Conservation (phyloP, 257 asterid species). For the Henckelia pumila region DNA sequence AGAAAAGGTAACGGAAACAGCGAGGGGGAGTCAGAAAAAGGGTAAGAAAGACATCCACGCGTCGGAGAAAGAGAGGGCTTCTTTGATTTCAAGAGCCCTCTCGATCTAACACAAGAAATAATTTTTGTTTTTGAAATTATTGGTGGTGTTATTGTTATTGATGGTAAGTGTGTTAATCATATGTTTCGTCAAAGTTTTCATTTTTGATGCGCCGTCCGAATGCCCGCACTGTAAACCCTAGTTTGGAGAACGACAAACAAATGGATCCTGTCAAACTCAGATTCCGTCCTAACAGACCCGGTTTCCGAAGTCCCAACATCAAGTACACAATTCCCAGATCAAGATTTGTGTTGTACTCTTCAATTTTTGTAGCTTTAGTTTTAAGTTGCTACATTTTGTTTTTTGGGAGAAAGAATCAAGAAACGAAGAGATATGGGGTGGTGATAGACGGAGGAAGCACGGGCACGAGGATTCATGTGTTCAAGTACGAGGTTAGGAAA, state of each 20-base stretch:
- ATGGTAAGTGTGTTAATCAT: conserved; percentile 30
- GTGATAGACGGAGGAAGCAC: conserved; percentile 99
- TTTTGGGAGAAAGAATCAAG: conserved; percentile 33
- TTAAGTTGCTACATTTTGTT: conserved; percentile 51
- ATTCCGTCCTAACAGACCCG: conserved; percentile 56
- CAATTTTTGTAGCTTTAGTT: conserved; percentile 30
- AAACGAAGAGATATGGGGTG: conserved; percentile 49
- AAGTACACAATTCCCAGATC: conserved; percentile 40
- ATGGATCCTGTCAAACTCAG: conserved; percentile 81
- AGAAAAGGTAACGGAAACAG: neutral
- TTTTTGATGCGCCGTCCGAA: conserved; percentile 98
- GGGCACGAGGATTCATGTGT: conserved; percentile 90
- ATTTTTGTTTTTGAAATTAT: neutral
- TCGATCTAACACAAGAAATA: neutral
- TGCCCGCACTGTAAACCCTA: conserved; percentile 55
- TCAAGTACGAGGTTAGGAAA: conserved; percentile 52
- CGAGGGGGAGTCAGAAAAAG: neutral
- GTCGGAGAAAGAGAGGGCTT: conserved; percentile 6
- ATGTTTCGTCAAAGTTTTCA: conserved; percentile 51
- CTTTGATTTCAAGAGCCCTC: conserved; percentile 5
- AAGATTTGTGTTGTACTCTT: conserved; percentile 40
- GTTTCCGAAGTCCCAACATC: conserved; percentile 40
- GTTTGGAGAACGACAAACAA: conserved; percentile 29
- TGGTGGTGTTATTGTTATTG: conserved; percentile 17
- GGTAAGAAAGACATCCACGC: neutral